Evolutionary conservation across 2,329 filamentous ascomycete genomes (phyloP), one percentile per base, ranked within the genome.

Genomic region (Malbranchea cinnamomea): DNA sequence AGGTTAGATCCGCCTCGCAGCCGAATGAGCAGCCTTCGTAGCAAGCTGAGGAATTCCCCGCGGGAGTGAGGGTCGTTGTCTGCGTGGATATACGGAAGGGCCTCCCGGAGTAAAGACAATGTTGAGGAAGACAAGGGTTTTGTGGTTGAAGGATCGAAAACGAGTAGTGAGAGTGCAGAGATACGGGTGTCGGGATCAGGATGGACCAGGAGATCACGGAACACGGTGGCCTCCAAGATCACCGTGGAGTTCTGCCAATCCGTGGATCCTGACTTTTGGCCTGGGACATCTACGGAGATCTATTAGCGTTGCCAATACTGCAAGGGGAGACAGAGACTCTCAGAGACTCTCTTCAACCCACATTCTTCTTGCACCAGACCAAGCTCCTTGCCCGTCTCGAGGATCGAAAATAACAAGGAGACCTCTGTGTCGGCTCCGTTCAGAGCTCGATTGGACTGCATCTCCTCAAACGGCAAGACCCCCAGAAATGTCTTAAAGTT

Each of bases 11-110:
- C 69, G 14, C 74, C 74, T 40, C 78, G 68, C 4, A 92, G 59
- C 24, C 85, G 74, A 43, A 78, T 75, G 35, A 85, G 71, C 49
- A 95, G 71, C 42, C 76, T 74, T 37, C 81, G 76, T 2, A 78
- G 72, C 37, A 80, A 69, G 14, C 74, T 73, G 15, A 87, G 64
- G 2, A 91, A 65, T 41, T 92, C 82, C 34, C 85, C 78, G 33
- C 89, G 73, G 40, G 85, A 78, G 43, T 87, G 83, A 4, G 87
- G 75, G 48, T 94, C 84, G 0, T 80, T 74, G 38, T 94, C 85
- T 3, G 82, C 72, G 47, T 91, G 78, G 39, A 87, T 72, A 10
- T 75, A 68, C 1, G 69, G 65, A 3, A 95, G 56, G 35, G 81
- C 72, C 19, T 59, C 62, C 31, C 65, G 65, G 2, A 95, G 58